A percentile compares a stretch with the other conserved stretches of the same genome.
These are phyloP conservation scores for Glomus cerebriforme DNA, from an alignment of 192 early-diverging fungal species.

Conservation along the genomic window DNA sequence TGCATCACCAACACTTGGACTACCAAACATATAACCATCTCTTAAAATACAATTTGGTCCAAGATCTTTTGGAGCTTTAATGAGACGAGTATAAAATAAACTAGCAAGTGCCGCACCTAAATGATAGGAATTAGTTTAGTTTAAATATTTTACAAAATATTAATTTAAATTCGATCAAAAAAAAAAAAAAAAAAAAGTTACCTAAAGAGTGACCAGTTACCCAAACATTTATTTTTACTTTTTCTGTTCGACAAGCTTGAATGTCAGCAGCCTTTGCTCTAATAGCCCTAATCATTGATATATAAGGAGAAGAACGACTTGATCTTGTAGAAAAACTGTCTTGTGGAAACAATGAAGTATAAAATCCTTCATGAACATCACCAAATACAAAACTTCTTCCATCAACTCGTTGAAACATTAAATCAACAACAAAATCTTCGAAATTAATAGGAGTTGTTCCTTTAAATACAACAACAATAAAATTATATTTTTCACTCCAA, in stretches of 20 bases:
- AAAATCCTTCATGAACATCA: constrained; percentile 54
- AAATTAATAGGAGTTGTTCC: constrained; percentile 54
- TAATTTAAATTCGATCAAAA: neutral
- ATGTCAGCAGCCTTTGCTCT: constrained; percentile 32
- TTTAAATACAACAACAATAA: constrained; percentile 52
- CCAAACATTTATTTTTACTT: constrained; percentile 49
- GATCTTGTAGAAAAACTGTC: constrained; percentile 7
- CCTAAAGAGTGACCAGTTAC: constrained; percentile 59
- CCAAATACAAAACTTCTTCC: constrained; percentile 49
- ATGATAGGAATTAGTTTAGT: neutral
- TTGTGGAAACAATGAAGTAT: constrained; percentile 49
- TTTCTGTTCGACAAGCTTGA: neutral
- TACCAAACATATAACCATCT: constrained; percentile 51
- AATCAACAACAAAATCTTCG: constrained; percentile 53
- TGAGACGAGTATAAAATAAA: constrained; percentile 47
- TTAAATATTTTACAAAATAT: neutral
- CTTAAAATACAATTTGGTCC: neutral
- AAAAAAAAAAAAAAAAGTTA: neutral
- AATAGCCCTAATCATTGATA: constrained; percentile 43
- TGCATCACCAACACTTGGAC: constrained; percentile 50
- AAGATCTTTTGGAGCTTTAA: constrained; percentile 38
- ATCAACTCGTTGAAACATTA: constrained; percentile 50
- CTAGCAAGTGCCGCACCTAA: constrained; percentile 43
- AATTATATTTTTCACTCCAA: constrained; percentile 45
- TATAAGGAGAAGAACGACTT: constrained; percentile 44